A percentile compares a stretch with the other conserved stretches of the same genome.
phyloP scores from a whole-genome alignment of 2,329 filamentous ascomycete genomes.

The Polytolypa hystricis region DNA sequence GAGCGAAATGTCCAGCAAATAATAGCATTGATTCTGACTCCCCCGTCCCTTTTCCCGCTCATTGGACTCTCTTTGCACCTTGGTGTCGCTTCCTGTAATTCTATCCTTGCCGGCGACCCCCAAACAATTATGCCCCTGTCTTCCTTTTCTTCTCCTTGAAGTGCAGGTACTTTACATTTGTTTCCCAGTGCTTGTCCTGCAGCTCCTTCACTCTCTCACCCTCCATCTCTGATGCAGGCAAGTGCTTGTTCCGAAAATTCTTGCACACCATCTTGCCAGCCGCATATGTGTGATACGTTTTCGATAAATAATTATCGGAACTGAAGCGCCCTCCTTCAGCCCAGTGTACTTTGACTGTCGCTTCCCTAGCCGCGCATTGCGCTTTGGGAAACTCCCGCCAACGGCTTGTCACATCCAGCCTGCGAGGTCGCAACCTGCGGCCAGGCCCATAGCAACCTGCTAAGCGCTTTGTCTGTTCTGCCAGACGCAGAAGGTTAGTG shows the following conservation, averaged over 20 bases:
- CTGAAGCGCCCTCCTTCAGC: neutral
- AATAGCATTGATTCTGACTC: neutral
- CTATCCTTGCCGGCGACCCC: neutral
- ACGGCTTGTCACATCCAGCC: too few relatives aligned
- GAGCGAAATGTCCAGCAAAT: slow-evolving; percentile 1
- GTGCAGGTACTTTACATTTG: slow-evolving; percentile 1
- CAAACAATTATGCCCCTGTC: slow-evolving; percentile 4
- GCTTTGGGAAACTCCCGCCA: too few relatives aligned
- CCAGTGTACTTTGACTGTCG: slow-evolving; percentile 1
- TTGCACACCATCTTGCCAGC: neutral
- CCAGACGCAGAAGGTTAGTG: too few relatives aligned
- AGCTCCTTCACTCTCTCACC: neutral
- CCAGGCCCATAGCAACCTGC: too few relatives aligned
- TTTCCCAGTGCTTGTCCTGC: neutral
- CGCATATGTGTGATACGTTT: neutral
- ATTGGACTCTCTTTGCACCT: neutral
- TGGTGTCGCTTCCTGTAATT: neutral
- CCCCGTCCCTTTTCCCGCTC: neutral
- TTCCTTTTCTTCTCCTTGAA: neutral
- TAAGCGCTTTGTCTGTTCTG: too few relatives aligned
- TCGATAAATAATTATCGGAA: neutral
- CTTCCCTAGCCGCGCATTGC: neutral
- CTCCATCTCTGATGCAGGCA: neutral
- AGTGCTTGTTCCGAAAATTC: neutral
- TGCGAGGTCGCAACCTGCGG: too few relatives aligned